A percentile compares a stretch with the other conserved stretches of the same genome.
Evolutionary conservation across 768 basidiomycete genomes (phyloP).

Genomic region (Albatrellus ellisii): DNA sequence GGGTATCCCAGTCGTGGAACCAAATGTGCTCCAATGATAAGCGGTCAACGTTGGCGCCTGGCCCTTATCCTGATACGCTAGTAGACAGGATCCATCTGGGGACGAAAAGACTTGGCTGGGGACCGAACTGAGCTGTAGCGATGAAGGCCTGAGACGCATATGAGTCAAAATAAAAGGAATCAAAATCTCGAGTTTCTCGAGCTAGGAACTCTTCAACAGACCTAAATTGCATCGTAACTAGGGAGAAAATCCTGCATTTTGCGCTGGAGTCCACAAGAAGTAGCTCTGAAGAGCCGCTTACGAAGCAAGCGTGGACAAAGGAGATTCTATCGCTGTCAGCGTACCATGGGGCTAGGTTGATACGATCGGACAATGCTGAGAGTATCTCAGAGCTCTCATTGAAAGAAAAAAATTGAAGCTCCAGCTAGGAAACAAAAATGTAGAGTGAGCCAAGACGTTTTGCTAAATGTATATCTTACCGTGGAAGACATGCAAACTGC

Average conservation of each 20-base stretch:
- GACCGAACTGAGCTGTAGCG: slow-evolving; percentile 23
- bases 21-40: slow-evolving; percentile 47
- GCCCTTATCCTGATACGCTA: slow-evolving; percentile 17
- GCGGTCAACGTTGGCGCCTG: slow-evolving; percentile 19
- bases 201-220: slow-evolving; percentile 14
- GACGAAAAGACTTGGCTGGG: slow-evolving; percentile 30
- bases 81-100: slow-evolving; percentile 45
- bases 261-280: slow-evolving; percentile 31
- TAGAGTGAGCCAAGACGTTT: background rate
- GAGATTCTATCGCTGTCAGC: slow-evolving; percentile 5
- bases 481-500: slow-evolving; percentile 30
- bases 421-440: slow-evolving; percentile 12
- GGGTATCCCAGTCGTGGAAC: slow-evolving; percentile 31
- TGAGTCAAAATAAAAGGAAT: too few species aligned
- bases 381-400: slow-evolving; percentile 33
- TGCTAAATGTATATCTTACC: slow-evolving; percentile 16
- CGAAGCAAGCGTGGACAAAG: slow-evolving; percentile 30
- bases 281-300: slow-evolving; percentile 38
- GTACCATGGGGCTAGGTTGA: slow-evolving; percentile 29
- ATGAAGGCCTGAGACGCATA: slow-evolving; percentile 28
- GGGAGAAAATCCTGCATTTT: slow-evolving; percentile 37
- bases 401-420: slow-evolving; percentile 32
- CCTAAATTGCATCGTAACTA: slow-evolving; percentile 42
- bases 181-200: background rate
- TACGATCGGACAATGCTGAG: slow-evolving; percentile 26